phyloP scores from a whole-genome alignment of 441 rosid species.

The Adansonia madagascariensis region DNA sequence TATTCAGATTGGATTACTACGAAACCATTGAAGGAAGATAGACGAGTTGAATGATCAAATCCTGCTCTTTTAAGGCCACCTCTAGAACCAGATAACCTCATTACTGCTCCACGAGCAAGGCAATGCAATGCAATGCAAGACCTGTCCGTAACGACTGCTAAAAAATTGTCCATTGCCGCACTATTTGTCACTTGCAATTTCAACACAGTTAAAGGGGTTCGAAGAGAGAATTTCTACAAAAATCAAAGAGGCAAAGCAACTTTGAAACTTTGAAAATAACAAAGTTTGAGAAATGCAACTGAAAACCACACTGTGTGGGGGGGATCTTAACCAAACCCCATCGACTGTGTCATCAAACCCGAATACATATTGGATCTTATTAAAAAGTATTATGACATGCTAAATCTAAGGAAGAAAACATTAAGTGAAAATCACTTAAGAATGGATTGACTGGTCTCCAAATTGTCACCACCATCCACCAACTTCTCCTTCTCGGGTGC shows the following conservation, averaged over 20 bases:
- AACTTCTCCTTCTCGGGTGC: conserved; percentile 46
- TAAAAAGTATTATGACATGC: neutral
- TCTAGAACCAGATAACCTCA: too few relatives aligned
- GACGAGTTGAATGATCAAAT: too few relatives aligned
- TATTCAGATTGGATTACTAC: too few relatives aligned
- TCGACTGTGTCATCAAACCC: neutral
- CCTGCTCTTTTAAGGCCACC: too few relatives aligned
- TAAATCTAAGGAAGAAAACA: neutral
- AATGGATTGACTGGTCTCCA: conserved; percentile 36
- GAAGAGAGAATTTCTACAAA: neutral
- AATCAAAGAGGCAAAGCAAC: neutral
- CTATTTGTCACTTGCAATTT: neutral
- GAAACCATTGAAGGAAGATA: too few relatives aligned
- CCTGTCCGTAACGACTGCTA: neutral
- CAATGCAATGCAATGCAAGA: neutral
- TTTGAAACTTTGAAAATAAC: too few relatives aligned
- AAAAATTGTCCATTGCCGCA: neutral
- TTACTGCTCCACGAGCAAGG: too few relatives aligned
- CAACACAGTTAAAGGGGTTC: neutral
- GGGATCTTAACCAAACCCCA: neutral
- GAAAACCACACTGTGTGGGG: too few relatives aligned
- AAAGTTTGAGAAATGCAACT: neutral
- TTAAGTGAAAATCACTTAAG: conserved; percentile 22
- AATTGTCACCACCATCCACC: conserved; percentile 33
- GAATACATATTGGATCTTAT: conserved; percentile 16